Evolutionary conservation across 139 green algal genomes (phyloP).

Genomic region (Parachlorella kessleri): DNA sequence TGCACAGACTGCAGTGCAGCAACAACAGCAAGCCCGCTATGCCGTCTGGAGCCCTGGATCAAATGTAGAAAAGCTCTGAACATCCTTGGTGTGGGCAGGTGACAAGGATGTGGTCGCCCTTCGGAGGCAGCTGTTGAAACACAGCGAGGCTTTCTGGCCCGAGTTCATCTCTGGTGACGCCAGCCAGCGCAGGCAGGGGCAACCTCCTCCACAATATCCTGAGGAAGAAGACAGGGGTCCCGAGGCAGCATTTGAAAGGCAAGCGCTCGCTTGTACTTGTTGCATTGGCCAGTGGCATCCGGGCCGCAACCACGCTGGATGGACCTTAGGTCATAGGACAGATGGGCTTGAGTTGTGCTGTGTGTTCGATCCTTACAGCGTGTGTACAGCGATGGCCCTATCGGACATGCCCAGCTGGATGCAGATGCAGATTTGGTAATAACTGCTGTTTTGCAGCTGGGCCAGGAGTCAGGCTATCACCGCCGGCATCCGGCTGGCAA

Average conservation of each 20-base stretch:
- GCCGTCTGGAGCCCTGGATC: too few relatives aligned
- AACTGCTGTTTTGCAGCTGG: constrained; percentile 14
- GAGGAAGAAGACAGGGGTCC: too few relatives aligned
- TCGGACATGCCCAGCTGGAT: neutral
- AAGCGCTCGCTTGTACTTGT: too few relatives aligned
- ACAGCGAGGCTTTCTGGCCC: constrained; percentile 29
- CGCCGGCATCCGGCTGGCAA: constrained; percentile 14
- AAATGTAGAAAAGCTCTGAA: too few relatives aligned
- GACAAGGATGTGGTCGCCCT: constrained; percentile 13
- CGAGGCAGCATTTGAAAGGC: too few relatives aligned
- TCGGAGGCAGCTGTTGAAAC: constrained; percentile 1
- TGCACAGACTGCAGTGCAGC: too few relatives aligned
- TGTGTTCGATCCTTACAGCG: neutral
- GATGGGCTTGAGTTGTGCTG: neutral
- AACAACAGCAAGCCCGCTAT: too few relatives aligned
- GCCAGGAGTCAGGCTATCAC: constrained; percentile 1
- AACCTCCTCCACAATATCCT: too few relatives aligned
- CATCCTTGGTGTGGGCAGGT: neutral
- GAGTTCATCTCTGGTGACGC: constrained; percentile 10
- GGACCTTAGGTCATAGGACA: too few relatives aligned
- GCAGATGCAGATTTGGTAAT: neutral
- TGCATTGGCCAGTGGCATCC: too few relatives aligned
- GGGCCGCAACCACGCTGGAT: too few relatives aligned
- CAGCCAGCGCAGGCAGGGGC: neutral
- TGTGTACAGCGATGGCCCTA: neutral